These are phyloP conservation scores for Periconia sp. DNA, from an alignment of 2,329 filamentous ascomycete genomes.

Conservation along the genomic window DNA sequence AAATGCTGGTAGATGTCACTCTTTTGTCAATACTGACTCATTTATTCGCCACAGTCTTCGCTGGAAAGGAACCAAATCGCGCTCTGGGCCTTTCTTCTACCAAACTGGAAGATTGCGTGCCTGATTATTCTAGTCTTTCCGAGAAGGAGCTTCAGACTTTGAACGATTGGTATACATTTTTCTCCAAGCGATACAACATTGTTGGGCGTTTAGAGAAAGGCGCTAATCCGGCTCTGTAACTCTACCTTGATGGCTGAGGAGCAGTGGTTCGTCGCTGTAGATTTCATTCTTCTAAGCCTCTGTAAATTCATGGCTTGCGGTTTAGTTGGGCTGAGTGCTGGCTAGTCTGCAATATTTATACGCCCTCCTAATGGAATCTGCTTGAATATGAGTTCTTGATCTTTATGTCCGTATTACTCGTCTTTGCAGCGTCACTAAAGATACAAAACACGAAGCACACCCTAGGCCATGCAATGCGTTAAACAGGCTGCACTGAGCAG, in stretches of 20 bases:
- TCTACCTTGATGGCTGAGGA: neutral
- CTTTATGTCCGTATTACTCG: too few relatives aligned
- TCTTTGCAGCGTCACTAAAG: too few relatives aligned
- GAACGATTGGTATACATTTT: conserved; percentile 94
- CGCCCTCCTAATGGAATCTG: too few relatives aligned
- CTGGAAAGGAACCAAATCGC: conserved; percentile 92
- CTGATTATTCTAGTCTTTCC: conserved; percentile 80
- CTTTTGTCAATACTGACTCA: neutral
- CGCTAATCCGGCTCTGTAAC: neutral
- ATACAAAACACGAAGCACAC: too few relatives aligned
- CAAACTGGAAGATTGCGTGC: conserved; percentile 75
- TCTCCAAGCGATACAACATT: conserved; percentile 94
- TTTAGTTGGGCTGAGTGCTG: too few relatives aligned
- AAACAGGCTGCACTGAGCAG: too few relatives aligned
- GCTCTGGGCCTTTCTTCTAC: conserved; percentile 85
- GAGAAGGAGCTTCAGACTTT: conserved; percentile 85
- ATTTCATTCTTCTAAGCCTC: too few relatives aligned
- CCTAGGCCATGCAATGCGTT: too few relatives aligned
- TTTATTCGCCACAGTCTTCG: conserved; percentile 69
- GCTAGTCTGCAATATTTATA: too few relatives aligned
- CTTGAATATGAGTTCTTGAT: too few relatives aligned
- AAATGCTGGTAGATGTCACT: neutral
- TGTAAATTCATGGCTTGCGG: too few relatives aligned
- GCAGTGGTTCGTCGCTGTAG: neutral
- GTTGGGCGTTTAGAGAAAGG: conserved; percentile 57